Percentiles rank a stretch among this genome's conserved stretches.
These are phyloP conservation scores for Casaregolazyma lundiana DNA, from an alignment of 1,139 yeast species.

Conservation along the genomic window DNA sequence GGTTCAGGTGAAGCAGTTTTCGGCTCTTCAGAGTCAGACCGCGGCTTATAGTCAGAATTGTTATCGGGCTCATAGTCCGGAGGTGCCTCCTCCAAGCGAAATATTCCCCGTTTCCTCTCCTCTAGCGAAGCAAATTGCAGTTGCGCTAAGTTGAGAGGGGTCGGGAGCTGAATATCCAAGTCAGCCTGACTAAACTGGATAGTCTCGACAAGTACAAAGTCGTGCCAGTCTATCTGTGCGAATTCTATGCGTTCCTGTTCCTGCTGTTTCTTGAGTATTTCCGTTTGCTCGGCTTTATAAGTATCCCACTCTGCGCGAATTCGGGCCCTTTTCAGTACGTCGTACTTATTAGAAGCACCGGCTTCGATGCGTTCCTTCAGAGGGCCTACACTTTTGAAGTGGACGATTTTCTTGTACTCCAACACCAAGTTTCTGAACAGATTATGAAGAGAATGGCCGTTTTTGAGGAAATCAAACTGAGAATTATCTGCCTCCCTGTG, in stretches of 20 bases:
- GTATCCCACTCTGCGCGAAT: slow-evolving; percentile 55
- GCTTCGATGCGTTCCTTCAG: slow-evolving; percentile 19
- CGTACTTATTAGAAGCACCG: slow-evolving; percentile 28
- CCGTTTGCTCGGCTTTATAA: slow-evolving; percentile 36
- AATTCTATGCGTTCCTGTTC: slow-evolving; percentile 47
- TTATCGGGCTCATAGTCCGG: slow-evolving; percentile 32
- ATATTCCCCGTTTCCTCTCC: slow-evolving; percentile 35
- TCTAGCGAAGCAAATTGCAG: slow-evolving; percentile 60
- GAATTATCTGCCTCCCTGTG: slow-evolving; percentile 42
- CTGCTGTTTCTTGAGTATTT: slow-evolving; percentile 32
- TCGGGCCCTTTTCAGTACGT: slow-evolving; percentile 49
- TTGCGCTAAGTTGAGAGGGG: slow-evolving; percentile 57
- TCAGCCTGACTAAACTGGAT: slow-evolving; percentile 66
- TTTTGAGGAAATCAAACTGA: slow-evolving; percentile 66
- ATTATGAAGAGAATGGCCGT: slow-evolving; percentile 55
- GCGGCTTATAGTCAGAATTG: slow-evolving; percentile 8
- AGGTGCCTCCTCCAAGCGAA: slow-evolving; percentile 37
- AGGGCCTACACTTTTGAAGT: slow-evolving; percentile 19
- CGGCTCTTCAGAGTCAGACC: slow-evolving; percentile 8
- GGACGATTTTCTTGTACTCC: slow-evolving; percentile 51
- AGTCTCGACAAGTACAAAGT: slow-evolving; percentile 66
- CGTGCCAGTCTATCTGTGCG: slow-evolving; percentile 87
- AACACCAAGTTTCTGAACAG: slow-evolving; percentile 48
- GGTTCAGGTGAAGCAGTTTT: slow-evolving; percentile 12
- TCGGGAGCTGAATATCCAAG: slow-evolving; percentile 53